Evolutionary conservation across 73 alveolate genomes (phyloP).

Genomic region (Tetrahymena borealis): DNA sequence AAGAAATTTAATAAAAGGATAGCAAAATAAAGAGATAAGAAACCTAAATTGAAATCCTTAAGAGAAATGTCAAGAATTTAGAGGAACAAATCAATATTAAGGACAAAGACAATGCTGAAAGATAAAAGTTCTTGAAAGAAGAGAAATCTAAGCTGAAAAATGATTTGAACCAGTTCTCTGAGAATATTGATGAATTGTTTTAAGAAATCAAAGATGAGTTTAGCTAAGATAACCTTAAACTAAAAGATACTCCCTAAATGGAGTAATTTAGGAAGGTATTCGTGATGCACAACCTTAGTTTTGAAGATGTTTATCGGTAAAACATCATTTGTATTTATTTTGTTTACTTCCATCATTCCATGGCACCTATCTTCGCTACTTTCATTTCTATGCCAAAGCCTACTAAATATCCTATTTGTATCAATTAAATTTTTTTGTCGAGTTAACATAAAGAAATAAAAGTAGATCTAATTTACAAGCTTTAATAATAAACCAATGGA

Average conservation of each 20-base stretch:
- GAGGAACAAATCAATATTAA: not conserved
- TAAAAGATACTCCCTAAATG: not conserved
- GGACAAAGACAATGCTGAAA: not conserved
- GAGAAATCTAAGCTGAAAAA: not conserved
- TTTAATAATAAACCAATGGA: too few species aligned
- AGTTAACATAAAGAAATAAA: too few species aligned
- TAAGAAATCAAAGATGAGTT: not conserved
- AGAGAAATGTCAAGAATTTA: not conserved
- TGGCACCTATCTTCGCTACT: too few species aligned
- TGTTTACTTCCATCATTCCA: too few species aligned
- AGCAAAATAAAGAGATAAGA: not conserved
- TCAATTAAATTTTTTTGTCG: too few species aligned
- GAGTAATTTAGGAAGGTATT: not conserved
- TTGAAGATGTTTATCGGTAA: constrained; percentile 1
- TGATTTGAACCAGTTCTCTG: not conserved
- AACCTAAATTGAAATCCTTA: not conserved
- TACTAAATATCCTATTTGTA: too few species aligned
- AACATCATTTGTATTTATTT: too few species aligned
- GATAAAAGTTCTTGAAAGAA: not conserved
- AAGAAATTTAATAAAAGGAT: not conserved
- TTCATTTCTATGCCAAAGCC: too few species aligned
- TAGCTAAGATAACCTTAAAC: not conserved
- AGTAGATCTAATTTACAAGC: too few species aligned
- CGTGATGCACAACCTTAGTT: not conserved
- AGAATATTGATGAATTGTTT: not conserved